Evolutionary conservation across 441 rosid genomes (phyloP).

Genomic region (California macrophylla): DNA sequence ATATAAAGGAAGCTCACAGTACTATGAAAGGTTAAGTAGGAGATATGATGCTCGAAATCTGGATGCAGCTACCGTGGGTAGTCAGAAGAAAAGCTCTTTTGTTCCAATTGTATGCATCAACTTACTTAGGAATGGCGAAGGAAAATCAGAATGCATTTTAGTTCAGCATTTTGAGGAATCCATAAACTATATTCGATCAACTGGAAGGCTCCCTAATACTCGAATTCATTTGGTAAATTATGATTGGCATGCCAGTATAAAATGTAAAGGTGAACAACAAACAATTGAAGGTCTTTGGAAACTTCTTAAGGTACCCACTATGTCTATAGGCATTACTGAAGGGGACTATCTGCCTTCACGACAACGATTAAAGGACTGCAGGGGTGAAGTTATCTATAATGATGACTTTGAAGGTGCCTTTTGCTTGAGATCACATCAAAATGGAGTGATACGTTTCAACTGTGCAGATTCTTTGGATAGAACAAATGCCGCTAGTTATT

Average conservation of each 20-base stretch:
- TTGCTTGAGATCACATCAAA: constrained; percentile 91
- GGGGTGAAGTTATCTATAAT: constrained; percentile 70
- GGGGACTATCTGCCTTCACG: constrained; percentile 82
- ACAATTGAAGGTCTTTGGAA: constrained; percentile 90
- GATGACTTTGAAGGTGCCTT: constrained; percentile 75
- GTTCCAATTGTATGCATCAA: constrained; percentile 82
- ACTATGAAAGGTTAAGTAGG: constrained; percentile 75
- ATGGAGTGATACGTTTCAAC: constrained; percentile 86
- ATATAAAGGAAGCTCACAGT: constrained; percentile 77
- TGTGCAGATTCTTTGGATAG: constrained; percentile 97
- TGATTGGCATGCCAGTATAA: constrained; percentile 89
- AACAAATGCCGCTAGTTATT: constrained; percentile 95
- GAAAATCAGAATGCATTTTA: constrained; percentile 82
- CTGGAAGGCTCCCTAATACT: constrained; percentile 61
- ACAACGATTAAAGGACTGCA: constrained; percentile 71
- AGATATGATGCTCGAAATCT: constrained; percentile 71
- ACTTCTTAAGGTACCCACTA: constrained; percentile 62
- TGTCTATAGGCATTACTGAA: constrained; percentile 68
- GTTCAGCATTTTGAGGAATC: constrained; percentile 91
- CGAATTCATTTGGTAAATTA: constrained; percentile 63
- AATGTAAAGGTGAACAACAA: constrained; percentile 73
- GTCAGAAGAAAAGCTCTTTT: constrained; percentile 53
- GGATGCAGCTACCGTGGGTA: constrained; percentile 46
- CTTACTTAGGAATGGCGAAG: constrained; percentile 78
- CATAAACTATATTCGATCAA: constrained; percentile 52